phyloP scores from a whole-genome alignment of 2,329 filamentous ascomycete genomes.

The Dendrostoma leiphaemia region DNA sequence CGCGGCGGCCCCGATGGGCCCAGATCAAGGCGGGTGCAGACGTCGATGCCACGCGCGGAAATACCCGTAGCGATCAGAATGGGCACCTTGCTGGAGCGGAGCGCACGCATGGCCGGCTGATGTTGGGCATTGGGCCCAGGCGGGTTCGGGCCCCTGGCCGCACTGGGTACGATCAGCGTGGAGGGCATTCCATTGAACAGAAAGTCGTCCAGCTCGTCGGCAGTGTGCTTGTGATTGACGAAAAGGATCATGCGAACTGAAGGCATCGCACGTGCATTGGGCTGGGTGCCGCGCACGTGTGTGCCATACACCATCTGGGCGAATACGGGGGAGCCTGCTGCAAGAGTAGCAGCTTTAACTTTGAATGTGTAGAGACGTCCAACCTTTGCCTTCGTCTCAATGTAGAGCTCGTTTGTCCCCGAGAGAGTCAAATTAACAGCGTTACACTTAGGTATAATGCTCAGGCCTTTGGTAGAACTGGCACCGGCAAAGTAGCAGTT shows the following conservation, averaged over 20 bases:
- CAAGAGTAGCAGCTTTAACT: slow-evolving; percentile 11
- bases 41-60: no score
- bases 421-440: slow-evolving; percentile 9
- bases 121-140: no score
- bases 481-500: slow-evolving; percentile 13
- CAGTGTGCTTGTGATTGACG: slow-evolving; percentile 12
- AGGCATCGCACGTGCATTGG: slow-evolving; percentile 10
- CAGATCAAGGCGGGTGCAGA: no score
- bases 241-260: slow-evolving; percentile 14
- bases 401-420: slow-evolving; percentile 12
- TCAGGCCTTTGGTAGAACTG: not conserved
- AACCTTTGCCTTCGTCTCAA: slow-evolving; percentile 6
- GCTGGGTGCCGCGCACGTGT: slow-evolving; percentile 12
- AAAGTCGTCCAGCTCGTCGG: no score
- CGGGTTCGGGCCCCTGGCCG: no score
- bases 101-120: no score
- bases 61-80: no score
- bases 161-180: no score
- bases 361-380: slow-evolving; percentile 13
- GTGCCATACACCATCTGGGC: slow-evolving; percentile 16
- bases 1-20: no score
- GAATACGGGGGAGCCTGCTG: slow-evolving; percentile 12
- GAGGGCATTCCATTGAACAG: no score
- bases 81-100: no score
- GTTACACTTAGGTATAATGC: slow-evolving; percentile 6